phyloP scores from a whole-genome alignment of 164 flowering plant genomes.

The Macadamia tetraphylla region DNA sequence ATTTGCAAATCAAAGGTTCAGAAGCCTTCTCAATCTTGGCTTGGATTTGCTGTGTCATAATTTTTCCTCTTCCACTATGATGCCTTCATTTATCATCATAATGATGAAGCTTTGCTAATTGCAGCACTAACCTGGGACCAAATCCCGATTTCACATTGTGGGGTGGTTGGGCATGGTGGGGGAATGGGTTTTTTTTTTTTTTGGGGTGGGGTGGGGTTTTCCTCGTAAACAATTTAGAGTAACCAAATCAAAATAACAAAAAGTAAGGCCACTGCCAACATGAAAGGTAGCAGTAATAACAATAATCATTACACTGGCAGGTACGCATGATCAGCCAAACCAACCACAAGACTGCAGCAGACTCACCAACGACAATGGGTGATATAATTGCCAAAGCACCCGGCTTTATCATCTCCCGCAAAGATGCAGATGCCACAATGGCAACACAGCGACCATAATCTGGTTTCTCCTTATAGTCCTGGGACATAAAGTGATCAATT shows the following conservation, averaged over 20 bases:
- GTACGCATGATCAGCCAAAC: not conserved
- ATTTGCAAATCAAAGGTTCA: no score
- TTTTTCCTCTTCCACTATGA: not conserved
- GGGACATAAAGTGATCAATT: slow-evolving; percentile 8
- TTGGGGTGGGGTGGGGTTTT: no score
- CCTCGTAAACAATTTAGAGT: no score
- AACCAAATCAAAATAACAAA: no score
- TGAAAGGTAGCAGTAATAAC: no score
- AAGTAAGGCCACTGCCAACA: no score
- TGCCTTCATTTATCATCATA: not conserved
- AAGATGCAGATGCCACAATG: slow-evolving; percentile 95
- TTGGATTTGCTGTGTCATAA: no score
- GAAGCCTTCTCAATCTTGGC: no score
- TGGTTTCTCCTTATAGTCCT: slow-evolving; percentile 93
- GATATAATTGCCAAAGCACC: slow-evolving; percentile 94
- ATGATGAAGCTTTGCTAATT: not conserved
- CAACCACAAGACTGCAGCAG: slow-evolving; percentile 1
- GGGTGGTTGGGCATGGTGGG: no score
- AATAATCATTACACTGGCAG: not conserved
- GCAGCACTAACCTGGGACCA: no score
- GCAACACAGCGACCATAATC: slow-evolving; percentile 98
- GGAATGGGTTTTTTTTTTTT: no score
- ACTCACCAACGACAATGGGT: slow-evolving; percentile 78
- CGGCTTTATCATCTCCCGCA: slow-evolving; percentile 98
- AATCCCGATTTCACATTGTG: no score